These are phyloP conservation scores for Pelagophyceae sp. DNA, from an alignment of 352 stramenopile species.

Conservation along the genomic window DNA sequence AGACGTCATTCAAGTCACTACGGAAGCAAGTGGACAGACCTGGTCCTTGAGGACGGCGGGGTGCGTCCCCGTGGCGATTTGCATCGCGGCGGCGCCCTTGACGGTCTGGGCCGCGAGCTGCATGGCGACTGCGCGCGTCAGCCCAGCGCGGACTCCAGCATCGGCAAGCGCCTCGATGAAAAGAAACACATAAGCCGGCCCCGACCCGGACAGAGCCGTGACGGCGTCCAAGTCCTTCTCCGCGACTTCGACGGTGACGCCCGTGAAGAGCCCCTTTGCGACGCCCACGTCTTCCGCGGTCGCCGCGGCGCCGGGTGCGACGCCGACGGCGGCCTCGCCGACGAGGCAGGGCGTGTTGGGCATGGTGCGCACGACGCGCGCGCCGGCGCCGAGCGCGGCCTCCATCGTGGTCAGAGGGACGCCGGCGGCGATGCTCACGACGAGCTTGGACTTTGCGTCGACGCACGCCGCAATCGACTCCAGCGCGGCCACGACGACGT, in stretches of 20 bases:
- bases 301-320: slow-evolving; percentile 49
- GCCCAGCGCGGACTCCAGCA: slow-evolving; percentile 57
- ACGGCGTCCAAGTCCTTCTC: slow-evolving; percentile 63
- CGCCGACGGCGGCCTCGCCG: slow-evolving; percentile 56
- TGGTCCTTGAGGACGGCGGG: slow-evolving; percentile 68
- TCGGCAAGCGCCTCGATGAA: slow-evolving; percentile 76
- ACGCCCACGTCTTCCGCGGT: slow-evolving; percentile 52
- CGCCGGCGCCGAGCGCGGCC: slow-evolving; percentile 32
- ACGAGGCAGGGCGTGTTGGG: slow-evolving; percentile 77
- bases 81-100: slow-evolving; percentile 73
- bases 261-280: slow-evolving; percentile 58
- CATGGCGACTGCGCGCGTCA: slow-evolving; percentile 59
- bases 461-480: slow-evolving; percentile 42
- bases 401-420: slow-evolving; percentile 55
- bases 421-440: slow-evolving; percentile 69
- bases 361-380: slow-evolving; percentile 67
- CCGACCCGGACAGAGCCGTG: slow-evolving; percentile 63
- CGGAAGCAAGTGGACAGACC: no score
- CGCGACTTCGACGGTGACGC: slow-evolving; percentile 53
- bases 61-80: slow-evolving; percentile 62
- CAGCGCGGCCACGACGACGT: slow-evolving; percentile 53
- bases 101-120: slow-evolving; percentile 70
- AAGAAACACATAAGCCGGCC: slow-evolving; percentile 72
- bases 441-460: slow-evolving; percentile 34
- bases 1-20: background rate